These are phyloP conservation scores for Talaromyces sp. DNA, from an alignment of 2,329 filamentous ascomycete species.

Conservation along the genomic window DNA sequence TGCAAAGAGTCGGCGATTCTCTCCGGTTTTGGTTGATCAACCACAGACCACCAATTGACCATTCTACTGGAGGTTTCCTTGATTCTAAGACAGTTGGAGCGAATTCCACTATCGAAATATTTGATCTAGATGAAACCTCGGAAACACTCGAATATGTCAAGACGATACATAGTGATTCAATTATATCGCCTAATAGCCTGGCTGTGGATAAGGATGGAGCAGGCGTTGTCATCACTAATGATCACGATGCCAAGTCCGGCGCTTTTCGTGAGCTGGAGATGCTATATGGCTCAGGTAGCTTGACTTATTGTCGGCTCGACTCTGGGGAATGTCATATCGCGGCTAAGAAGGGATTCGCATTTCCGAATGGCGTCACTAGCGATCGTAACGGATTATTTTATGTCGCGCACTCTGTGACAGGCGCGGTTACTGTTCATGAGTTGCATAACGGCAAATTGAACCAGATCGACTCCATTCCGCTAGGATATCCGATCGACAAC, in stretches of 20 bases:
- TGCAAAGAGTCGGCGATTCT: conserved; percentile 21
- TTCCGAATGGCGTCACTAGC: conserved; percentile 31
- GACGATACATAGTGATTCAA: conserved; percentile 27
- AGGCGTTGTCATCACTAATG: conserved; percentile 35
- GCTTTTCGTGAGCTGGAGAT: conserved; percentile 20
- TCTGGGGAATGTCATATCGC: conserved; percentile 25
- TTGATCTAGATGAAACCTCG: conserved; percentile 24
- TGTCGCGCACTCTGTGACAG: conserved; percentile 25
- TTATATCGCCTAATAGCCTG: conserved; percentile 35
- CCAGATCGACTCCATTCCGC: conserved; percentile 19
- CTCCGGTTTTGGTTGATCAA: conserved; percentile 33
- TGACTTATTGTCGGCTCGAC: conserved; percentile 25
- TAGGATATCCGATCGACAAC: conserved; percentile 32
- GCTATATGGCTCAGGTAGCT: conserved; percentile 25
- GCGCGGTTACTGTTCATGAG: conserved; percentile 22
- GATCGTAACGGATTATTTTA: conserved; percentile 32
- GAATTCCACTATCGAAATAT: conserved; percentile 36
- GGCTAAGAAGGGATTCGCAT: conserved; percentile 19
- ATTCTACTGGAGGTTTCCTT: conserved; percentile 25
- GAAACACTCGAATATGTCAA: conserved; percentile 28
- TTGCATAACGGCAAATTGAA: neutral
- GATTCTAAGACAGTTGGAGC: conserved; percentile 28
- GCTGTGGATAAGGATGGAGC: conserved; percentile 28
- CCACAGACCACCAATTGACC: conserved; percentile 29
- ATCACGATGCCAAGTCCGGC: conserved; percentile 29